A percentile compares a stretch with the other conserved stretches of the same genome.
Conservation (phyloP, 2,329 filamentous ascomycete genomes). For the Orbilia javanica region DNA sequence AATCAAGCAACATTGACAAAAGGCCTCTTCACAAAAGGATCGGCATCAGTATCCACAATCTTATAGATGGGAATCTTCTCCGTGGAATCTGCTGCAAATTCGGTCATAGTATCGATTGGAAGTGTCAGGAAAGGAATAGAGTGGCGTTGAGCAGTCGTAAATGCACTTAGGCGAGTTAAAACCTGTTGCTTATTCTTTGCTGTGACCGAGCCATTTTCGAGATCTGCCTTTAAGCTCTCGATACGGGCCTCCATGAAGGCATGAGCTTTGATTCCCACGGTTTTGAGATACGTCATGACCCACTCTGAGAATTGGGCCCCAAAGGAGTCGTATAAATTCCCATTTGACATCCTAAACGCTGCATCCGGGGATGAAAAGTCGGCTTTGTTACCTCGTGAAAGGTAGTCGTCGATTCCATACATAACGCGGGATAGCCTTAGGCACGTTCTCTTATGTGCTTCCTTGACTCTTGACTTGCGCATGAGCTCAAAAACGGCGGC, state of each 20-base stretch:
- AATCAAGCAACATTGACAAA: constrained; percentile 16
- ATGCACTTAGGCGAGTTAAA: constrained; percentile 12
- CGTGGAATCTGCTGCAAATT: constrained; percentile 5
- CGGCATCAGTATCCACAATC: constrained; percentile 19
- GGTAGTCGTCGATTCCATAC: constrained; percentile 32
- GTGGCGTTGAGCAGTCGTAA: constrained; percentile 17
- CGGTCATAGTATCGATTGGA: constrained; percentile 23
- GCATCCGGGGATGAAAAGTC: constrained; percentile 1
- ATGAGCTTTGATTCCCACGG: constrained; percentile 6
- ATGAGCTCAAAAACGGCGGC: constrained; percentile 24
- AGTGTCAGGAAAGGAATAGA: constrained; percentile 5
- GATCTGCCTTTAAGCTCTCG: constrained; percentile 6
- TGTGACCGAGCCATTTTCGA: background rate
- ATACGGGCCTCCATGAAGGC: constrained; percentile 23
- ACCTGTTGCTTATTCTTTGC: constrained; percentile 15
- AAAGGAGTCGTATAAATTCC: constrained; percentile 15
- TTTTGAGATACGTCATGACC: constrained; percentile 1
- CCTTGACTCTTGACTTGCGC: constrained; percentile 3
- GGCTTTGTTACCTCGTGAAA: constrained; percentile 23
- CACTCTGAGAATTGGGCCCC: constrained; percentile 17
- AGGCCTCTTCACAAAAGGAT: constrained; percentile 26
- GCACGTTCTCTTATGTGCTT: constrained; percentile 18
- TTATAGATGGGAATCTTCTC: constrained; percentile 22
- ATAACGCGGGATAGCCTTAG: constrained; percentile 7
- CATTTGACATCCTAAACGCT: constrained; percentile 13